These are phyloP conservation scores for Rhodotorula kratochvilovae DNA, from an alignment of 768 basidiomycete genomes.

Conservation along the genomic window DNA sequence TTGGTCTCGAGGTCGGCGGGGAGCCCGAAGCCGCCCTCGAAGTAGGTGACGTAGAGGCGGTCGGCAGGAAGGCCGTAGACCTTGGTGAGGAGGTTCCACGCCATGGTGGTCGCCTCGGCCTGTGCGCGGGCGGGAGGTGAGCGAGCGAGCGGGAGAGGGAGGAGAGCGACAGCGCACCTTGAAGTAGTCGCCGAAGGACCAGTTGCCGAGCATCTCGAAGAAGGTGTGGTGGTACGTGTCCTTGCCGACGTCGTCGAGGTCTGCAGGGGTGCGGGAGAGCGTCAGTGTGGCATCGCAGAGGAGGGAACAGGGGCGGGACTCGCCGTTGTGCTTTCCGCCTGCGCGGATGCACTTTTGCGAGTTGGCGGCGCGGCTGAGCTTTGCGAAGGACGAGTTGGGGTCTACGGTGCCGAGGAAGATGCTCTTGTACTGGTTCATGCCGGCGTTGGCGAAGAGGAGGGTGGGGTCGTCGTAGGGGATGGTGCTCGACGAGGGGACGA, in stretches of 20 bases:
- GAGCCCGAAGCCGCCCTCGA: constrained; percentile 86
- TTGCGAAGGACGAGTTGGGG: constrained; percentile 83
- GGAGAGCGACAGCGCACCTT: constrained; percentile 57
- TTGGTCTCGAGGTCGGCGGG: constrained; percentile 84
- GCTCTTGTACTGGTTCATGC: constrained; percentile 74
- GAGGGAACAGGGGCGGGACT: constrained; percentile 8
- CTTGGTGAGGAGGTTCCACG: constrained; percentile 88
- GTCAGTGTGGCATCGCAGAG: neutral
- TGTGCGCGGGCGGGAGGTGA: constrained; percentile 45
- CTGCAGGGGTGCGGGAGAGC: constrained; percentile 50
- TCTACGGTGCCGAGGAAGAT: constrained; percentile 98
- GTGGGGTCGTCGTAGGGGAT: constrained; percentile 98
- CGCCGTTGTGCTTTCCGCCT: constrained; percentile 97
- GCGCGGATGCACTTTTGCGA: constrained; percentile 97
- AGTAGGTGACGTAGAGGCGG: constrained; percentile 93
- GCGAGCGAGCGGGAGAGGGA: constrained; percentile 5
- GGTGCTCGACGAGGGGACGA: constrained; percentile 82
- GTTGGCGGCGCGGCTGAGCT: constrained; percentile 89
- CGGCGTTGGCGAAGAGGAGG: constrained; percentile 90
- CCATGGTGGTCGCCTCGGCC: constrained; percentile 88
- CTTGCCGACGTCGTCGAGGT: constrained; percentile 97
- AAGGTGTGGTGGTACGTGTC: constrained; percentile 76
- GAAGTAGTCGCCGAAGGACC: constrained; percentile 99
- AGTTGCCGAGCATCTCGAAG: constrained; percentile 99
- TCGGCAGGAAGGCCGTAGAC: constrained; percentile 85